phyloP scores from a whole-genome alignment of 129 eudicot genomes.

The Scalesia atractyloides region DNA sequence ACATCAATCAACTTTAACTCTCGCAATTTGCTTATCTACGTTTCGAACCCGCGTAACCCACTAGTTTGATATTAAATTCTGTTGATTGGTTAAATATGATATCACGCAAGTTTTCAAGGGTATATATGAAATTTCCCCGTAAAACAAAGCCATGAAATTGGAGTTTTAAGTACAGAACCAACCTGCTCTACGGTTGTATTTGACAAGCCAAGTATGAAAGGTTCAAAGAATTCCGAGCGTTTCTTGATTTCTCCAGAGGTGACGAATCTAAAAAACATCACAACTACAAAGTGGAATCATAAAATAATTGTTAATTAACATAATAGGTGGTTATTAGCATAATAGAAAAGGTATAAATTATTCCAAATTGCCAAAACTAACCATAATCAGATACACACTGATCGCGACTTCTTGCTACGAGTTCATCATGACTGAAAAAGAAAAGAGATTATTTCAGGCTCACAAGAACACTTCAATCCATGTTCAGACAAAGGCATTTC shows the following conservation, averaged over 20 bases:
- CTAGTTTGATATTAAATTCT: no score
- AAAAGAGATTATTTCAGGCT: neutral
- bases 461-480: neutral
- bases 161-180: conserved; percentile 17
- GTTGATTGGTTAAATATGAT: no score
- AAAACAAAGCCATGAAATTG: neutral
- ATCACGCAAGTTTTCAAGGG: no score
- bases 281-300: conserved; percentile 44
- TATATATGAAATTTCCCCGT: no score
- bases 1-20: no score
- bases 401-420: conserved; percentile 78
- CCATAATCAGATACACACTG: conserved; percentile 88
- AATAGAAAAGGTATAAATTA: neutral
- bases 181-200: conserved; percentile 95
- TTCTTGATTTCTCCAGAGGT: conserved; percentile 84
- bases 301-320: neutral
- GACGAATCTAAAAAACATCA: conserved; percentile 94
- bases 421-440: conserved; percentile 80
- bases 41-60: no score
- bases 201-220: conserved; percentile 79
- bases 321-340: neutral
- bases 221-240: conserved; percentile 90
- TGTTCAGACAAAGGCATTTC: neutral
- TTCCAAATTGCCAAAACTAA: conserved; percentile 38
- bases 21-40: no score